phyloP scores from a whole-genome alignment of 352 stramenopile species.

The Globisporangium uncinulatum region DNA sequence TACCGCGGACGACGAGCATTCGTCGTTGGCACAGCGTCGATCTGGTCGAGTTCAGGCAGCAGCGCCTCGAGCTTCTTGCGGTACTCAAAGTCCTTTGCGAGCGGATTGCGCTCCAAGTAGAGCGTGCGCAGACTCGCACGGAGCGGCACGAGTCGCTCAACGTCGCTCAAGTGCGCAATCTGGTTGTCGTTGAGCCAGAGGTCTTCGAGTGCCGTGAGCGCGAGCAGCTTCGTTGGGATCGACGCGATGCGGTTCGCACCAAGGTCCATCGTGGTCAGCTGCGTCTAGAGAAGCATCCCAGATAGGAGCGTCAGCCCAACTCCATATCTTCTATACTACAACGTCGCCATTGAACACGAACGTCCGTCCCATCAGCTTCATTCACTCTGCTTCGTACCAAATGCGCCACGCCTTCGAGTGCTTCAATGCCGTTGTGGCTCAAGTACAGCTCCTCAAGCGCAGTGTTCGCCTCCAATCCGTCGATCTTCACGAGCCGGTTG shows the following conservation, averaged over 20 bases:
- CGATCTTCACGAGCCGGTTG: constrained; percentile 93
- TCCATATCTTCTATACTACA: too few species aligned
- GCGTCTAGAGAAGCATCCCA: constrained; percentile 25
- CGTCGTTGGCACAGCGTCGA: constrained; percentile 87
- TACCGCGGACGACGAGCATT: constrained; percentile 34
- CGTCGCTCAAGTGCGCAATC: constrained; percentile 52
- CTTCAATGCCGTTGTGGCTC: constrained; percentile 95
- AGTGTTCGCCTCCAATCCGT: constrained; percentile 85
- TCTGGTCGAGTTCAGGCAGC: constrained; percentile 91
- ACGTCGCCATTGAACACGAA: too few species aligned
- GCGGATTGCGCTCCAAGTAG: constrained; percentile 95
- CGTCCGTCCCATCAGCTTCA: too few species aligned
- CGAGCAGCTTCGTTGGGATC: constrained; percentile 40
- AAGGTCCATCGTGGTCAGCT: constrained; percentile 62
- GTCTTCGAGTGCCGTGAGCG: constrained; percentile 50
- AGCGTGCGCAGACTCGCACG: constrained; percentile 82
- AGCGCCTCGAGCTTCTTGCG: constrained; percentile 88
- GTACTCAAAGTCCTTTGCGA: constrained; percentile 94
- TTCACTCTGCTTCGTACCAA: constrained; percentile 34
- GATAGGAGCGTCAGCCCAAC: not conserved
- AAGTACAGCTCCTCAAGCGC: constrained; percentile 97
- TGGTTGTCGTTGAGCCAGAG: constrained; percentile 79
- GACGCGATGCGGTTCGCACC: constrained; percentile 77
- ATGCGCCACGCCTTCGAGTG: constrained; percentile 66
- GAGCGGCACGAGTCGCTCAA: constrained; percentile 71